Evolutionary conservation across 2,329 filamentous ascomycete species (phyloP).

Genomic region (Xylaria sp.): DNA sequence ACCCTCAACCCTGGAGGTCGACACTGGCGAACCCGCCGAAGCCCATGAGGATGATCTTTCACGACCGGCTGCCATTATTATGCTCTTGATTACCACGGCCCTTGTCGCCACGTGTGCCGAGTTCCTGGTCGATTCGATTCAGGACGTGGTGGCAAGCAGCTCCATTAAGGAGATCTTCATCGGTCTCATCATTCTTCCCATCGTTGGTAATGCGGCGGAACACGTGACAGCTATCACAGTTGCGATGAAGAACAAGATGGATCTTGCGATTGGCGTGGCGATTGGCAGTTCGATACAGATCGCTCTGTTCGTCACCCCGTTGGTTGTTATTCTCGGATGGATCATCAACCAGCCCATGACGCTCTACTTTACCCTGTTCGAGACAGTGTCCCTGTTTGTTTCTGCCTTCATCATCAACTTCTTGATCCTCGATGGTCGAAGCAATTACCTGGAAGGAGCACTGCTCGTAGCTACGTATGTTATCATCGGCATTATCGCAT

Average conservation of each 20-base stretch:
- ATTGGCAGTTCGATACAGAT: constrained; percentile 79
- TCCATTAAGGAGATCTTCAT: constrained; percentile 73
- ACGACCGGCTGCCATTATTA: constrained; percentile 66
- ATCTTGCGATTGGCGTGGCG: constrained; percentile 76
- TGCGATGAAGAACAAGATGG: constrained; percentile 80
- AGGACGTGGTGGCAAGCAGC: constrained; percentile 66
- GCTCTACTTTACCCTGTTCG: constrained; percentile 87
- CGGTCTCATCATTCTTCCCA: constrained; percentile 76
- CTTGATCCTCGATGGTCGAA: constrained; percentile 83
- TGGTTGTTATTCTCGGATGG: constrained; percentile 79
- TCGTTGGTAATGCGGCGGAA: constrained; percentile 78
- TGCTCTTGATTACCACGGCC: constrained; percentile 71
- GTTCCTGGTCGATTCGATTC: constrained; percentile 75
- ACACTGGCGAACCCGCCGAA: constrained; percentile 43
- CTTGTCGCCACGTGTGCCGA: constrained; percentile 76
- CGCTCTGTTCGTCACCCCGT: constrained; percentile 74
- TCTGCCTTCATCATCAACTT: constrained; percentile 89
- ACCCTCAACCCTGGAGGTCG: constrained; percentile 50
- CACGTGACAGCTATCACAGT: constrained; percentile 77
- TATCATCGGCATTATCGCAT: constrained; percentile 73
- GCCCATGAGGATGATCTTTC: constrained; percentile 62
- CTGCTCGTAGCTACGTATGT: constrained; percentile 73
- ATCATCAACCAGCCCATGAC: constrained; percentile 74
- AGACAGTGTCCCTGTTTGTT: constrained; percentile 87
- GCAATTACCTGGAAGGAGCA: constrained; percentile 86